A percentile compares a stretch with the other conserved stretches of the same genome.
phyloP scores from a whole-genome alignment of 495 filamentous ascomycete species.

The Xylaria longipes region DNA sequence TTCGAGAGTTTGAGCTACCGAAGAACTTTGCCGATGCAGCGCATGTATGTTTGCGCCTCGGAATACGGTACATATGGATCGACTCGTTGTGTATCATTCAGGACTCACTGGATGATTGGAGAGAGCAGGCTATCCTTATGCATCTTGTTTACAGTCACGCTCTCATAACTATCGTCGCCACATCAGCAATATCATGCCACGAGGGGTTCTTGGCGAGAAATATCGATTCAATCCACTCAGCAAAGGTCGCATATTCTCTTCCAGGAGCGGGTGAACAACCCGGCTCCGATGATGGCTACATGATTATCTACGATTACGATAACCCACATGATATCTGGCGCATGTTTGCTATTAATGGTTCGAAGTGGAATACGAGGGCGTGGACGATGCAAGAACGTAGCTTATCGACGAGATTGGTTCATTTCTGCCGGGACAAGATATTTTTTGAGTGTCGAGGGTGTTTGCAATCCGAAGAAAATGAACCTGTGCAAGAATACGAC shows the following conservation, averaged over 20 bases:
- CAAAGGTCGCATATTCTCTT: slow-evolving; percentile 17
- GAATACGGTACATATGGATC: slow-evolving; percentile 17
- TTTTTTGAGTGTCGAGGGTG: slow-evolving; percentile 36
- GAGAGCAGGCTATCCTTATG: slow-evolving; percentile 22
- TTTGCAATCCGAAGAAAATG: slow-evolving; percentile 15
- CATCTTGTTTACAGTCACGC: slow-evolving; percentile 29
- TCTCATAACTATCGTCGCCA: slow-evolving; percentile 27
- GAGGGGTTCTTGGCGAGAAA: slow-evolving; percentile 29
- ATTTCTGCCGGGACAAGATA: slow-evolving; percentile 34
- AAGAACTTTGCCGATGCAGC: slow-evolving; percentile 29
- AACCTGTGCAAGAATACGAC: slow-evolving; percentile 4
- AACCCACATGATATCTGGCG: not conserved
- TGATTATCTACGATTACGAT: slow-evolving; percentile 1
- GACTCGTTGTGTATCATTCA: slow-evolving; percentile 27
- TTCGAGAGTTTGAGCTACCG: slow-evolving; percentile 16
- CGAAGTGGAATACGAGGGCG: slow-evolving; percentile 28
- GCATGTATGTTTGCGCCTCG: slow-evolving; percentile 10
- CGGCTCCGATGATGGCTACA: not conserved
- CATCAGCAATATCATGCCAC: slow-evolving; percentile 25
- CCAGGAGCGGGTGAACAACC: not conserved
- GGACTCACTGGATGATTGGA: slow-evolving; percentile 26
- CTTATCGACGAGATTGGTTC: slow-evolving; percentile 35
- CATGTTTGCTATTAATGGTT: slow-evolving; percentile 6
- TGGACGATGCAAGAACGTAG: slow-evolving; percentile 44
- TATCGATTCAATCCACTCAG: not conserved